phyloP scores from a whole-genome alignment of 2,329 filamentous ascomycete species.

The Ophiostoma perfectum region DNA sequence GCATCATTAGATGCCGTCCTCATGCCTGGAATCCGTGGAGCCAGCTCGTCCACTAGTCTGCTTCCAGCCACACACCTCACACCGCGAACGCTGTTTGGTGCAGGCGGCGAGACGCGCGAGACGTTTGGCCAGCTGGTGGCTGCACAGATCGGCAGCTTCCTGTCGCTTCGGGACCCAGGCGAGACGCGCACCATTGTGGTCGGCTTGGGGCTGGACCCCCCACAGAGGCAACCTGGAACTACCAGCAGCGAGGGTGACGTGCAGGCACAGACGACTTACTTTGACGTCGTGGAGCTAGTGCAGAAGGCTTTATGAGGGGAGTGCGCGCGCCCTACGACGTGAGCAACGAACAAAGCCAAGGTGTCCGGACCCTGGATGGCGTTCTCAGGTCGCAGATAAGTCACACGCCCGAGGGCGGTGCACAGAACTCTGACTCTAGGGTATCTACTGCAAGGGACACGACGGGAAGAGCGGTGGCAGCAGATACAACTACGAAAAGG shows the following conservation, averaged over 20 bases:
- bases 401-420: too few species aligned
- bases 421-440: too few species aligned
- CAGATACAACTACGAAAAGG: neutral
- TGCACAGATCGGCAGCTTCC: conserved; percentile 77
- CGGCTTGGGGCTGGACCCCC: conserved; percentile 51
- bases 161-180: conserved; percentile 64
- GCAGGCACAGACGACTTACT: conserved; percentile 46
- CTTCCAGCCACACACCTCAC: conserved; percentile 79
- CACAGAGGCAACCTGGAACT: conserved; percentile 26
- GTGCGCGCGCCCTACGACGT: neutral
- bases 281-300: conserved; percentile 59
- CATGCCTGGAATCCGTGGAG: conserved; percentile 39
- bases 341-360: neutral
- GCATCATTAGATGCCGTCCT: conserved; percentile 57
- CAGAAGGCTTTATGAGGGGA: conserved; percentile 45
- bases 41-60: conserved; percentile 29
- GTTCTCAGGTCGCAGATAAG: too few species aligned
- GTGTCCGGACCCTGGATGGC: too few species aligned
- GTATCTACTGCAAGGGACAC: neutral
- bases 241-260: conserved; percentile 39
- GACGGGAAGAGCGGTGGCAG: neutral
- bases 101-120: conserved; percentile 71
- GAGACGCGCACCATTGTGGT: conserved; percentile 57
- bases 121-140: conserved; percentile 83
- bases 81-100: conserved; percentile 80